Evolutionary conservation across 208 protist species (phyloP), one percentile per base, ranked within the genome.

Genomic region (Leptomonas pyrrhocoris): DNA sequence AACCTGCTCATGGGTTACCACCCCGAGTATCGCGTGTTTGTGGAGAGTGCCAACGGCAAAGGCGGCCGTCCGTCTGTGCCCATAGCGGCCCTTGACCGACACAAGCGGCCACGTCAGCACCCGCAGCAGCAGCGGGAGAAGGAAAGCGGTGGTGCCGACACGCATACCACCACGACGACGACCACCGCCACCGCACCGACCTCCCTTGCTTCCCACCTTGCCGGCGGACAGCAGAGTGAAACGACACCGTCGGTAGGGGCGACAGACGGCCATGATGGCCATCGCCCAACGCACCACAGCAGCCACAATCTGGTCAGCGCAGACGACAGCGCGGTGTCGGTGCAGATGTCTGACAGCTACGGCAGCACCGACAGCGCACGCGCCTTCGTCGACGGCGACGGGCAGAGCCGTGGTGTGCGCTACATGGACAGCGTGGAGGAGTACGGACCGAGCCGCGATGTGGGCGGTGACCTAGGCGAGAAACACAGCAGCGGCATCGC

Each of bases 1-100:
- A 99, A 99, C 80, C 73, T 99, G 6, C 94, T 86, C 53, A 50
- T 77, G 45, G 74, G 80, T 48, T 82, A 79, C 73, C 64, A 77
- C 59, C 67, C 60, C 0, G 62, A 69, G 25, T 56, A 77, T n/a
- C 61, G 27, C 62, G 11, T 76, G 23, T 53, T 72, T 27, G 43
- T 72, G 2, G 49, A 61, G 49, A 43, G 53, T 51, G 59, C 31
- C 31, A 66, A 73, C 73, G 45, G 51, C 50, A 61, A 40, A 8
- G 63, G 28, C 58, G 42, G 71, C 6, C 63, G n/a, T 8, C 58
- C 59, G 1, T 61, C 45, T 25, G 12, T 68, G 30, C 60, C 50
- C 23, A 63, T 61, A 18, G 43, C 7, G 16, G 42, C 53, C 1
- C 9, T 63, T 19, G 15, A 53, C 6, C 55, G 70, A 4, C 70